Evolutionary conservation across 2,329 filamentous ascomycete genomes (phyloP), one percentile per base, ranked within the genome.

Genomic region (Dothiorella sarmentorum): DNA sequence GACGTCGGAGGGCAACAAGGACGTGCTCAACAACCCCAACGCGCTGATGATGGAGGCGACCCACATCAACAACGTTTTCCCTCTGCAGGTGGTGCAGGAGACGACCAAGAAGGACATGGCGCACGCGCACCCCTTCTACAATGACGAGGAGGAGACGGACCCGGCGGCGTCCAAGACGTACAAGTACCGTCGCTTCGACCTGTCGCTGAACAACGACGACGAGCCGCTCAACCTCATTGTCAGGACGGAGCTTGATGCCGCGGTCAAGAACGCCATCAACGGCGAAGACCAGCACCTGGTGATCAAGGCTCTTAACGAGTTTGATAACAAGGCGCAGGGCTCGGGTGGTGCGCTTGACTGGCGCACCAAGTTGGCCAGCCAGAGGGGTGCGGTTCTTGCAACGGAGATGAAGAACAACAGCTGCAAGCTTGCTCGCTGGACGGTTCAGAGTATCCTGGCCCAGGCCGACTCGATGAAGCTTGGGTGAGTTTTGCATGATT

Each of bases 341-440:
- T 90, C 90, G 65, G 94, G 94, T 66, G 91, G 93, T 64, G 94
- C 94, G 58, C 83, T 99, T 55, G 94, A 99, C 83, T 99, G 94
- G 94, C 85, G 94, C 73, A 88, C 87, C 66, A 99, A 99, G 84
- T 85, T 99, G 61, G 89, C 90, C 64, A 91, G 87, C 68, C 92
- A 97, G 80, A 89, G 94, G 69, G 94, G 94, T 85, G 94, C 94
- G 59, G 93, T 99, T 42, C 89, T 99, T 24, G 94, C 94, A 18
- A 99, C 94, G 11, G 94, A 99, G 81, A 99, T 99, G 94, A 99
- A 99, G 90, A 99, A 99, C 85, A 99, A 99, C 85, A 91, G 87
- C 72, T 96, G 91, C 88, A 99, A 99, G 82, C 87, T 99, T 63
- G 94, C 94, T 60, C 84, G 94, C 74, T 99, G 94, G 94, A 96